phyloP scores from a whole-genome alignment of 2,329 filamentous ascomycete species.

The Ceratocystis cacaofunesta region DNA sequence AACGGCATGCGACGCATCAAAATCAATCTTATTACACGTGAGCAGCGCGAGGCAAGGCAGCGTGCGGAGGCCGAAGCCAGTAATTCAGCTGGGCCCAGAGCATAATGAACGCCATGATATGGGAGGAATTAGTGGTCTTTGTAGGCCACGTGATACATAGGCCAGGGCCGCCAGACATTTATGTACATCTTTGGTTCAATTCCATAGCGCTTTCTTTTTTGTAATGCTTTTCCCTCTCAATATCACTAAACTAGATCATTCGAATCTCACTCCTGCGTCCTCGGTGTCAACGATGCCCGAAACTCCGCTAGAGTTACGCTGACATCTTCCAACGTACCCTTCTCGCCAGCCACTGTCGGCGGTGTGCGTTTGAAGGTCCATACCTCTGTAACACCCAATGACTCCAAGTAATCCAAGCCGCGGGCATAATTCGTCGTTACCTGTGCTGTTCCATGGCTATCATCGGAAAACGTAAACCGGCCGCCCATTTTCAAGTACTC shows the following conservation, averaged over 20 bases:
- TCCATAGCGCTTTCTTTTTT: neutral
- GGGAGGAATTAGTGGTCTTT: neutral
- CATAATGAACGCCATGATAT: neutral
- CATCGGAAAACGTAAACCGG: slow-evolving; percentile 80
- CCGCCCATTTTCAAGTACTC: slow-evolving; percentile 58
- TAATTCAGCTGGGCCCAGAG: neutral
- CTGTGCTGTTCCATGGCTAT: slow-evolving; percentile 80
- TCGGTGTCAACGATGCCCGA: slow-evolving; percentile 21
- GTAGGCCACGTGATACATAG: neutral
- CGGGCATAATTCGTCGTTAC: slow-evolving; percentile 70
- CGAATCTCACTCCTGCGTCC: neutral
- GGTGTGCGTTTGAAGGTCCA: slow-evolving; percentile 37
- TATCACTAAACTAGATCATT: neutral
- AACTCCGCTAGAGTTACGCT: slow-evolving; percentile 31
- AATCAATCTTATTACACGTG: slow-evolving; percentile 44
- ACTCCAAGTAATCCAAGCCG: slow-evolving; percentile 54
- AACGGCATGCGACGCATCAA: slow-evolving; percentile 48
- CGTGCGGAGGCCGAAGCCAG: slow-evolving; percentile 6
- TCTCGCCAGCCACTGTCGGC: slow-evolving; percentile 21
- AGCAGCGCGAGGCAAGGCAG: slow-evolving; percentile 36
- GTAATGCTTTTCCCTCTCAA: neutral
- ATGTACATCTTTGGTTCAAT: neutral
- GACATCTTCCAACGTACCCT: slow-evolving; percentile 29
- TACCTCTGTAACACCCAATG: slow-evolving; percentile 48
- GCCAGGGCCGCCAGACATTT: neutral